Conservation (phyloP, 2,329 filamentous ascomycete genomes). For the Cercospora sesami region DNA sequence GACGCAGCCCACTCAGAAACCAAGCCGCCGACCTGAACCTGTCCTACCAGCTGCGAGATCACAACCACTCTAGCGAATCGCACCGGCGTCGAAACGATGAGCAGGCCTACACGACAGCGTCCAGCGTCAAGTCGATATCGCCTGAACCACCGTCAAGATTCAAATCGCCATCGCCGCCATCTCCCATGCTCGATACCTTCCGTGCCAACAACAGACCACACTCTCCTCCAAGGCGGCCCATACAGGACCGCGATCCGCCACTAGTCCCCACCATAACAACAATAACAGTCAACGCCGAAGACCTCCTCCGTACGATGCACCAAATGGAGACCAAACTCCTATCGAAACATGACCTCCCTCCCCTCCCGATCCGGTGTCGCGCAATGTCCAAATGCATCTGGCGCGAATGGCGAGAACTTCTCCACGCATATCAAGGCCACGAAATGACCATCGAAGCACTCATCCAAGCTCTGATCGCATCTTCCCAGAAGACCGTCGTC, state of each 20-base stretch:
- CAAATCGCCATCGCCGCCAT: not conserved
- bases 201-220: not conserved
- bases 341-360: not conserved
- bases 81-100: slow-evolving; percentile 9
- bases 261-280: not conserved
- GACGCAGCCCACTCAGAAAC: slow-evolving; percentile 15
- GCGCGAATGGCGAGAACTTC: slow-evolving; percentile 22
- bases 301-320: slow-evolving; percentile 16
- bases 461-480: slow-evolving; percentile 9
- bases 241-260: not conserved
- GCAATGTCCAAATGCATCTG: slow-evolving; percentile 24
- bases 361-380: slow-evolving; percentile 17
- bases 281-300: not conserved
- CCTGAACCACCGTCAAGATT: not conserved
- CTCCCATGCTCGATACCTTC: not conserved
- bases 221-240: not conserved
- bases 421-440: slow-evolving; percentile 10
- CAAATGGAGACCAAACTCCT: slow-evolving; percentile 1
- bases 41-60: not conserved
- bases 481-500: slow-evolving; percentile 11
- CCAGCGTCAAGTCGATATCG: not conserved
- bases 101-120: not conserved
- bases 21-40: slow-evolving; percentile 9
- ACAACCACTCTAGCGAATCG: not conserved
- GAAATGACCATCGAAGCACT: slow-evolving; percentile 8